Evolutionary conservation across 768 basidiomycete species (phyloP), one percentile per base, ranked within the genome.

Genomic region (Leccinum subtestaceum): DNA sequence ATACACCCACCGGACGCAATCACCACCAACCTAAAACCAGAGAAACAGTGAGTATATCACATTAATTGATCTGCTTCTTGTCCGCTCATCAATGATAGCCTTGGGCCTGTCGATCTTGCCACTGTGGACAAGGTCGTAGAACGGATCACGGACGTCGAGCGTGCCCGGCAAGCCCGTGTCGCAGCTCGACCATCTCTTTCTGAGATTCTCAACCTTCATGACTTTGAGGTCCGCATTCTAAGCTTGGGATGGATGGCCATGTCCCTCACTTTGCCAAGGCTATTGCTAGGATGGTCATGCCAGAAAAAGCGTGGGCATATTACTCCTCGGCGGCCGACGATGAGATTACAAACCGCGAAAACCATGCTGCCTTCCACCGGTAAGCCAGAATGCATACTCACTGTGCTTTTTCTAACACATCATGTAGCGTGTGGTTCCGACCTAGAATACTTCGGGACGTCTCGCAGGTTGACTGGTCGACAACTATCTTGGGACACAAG

Each of bases 311-410:
- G 0, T 98, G 95, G 95, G 95, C 95, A 5, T 95, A 95, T 72
- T 95, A 98, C 68, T 93, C 91, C 1, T 95, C 93, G n/a, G 95
- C 94, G 17, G 87, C 96, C 7, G 96, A 98, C 70, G 95, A 98
- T 65, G 94, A 97, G 74, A 92, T 95, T 48, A 95, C 93, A 31
- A 78, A 82, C 60, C 81, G 94, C 52, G 94, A 96, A 73, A 97
- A 97, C 66, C 93, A 92, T 61, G 81, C 86, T 53, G 95, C 95
- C 2, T 98, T 89, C 69, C 95, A 98, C 65, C 82, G 95, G 91
- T 88, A 59, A 53, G 59, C 21, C 3, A 13, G 3, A 5, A 13
- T 45, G 25, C 51, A 31, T 46, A 17, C 0, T 46, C 17, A 17
- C 4, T 12, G 15, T 15, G 10, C 7, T 3, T 7, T 27, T 21